phyloP scores from a whole-genome alignment of 305 asterid genomes.

The Fraxinus baroniana region DNA sequence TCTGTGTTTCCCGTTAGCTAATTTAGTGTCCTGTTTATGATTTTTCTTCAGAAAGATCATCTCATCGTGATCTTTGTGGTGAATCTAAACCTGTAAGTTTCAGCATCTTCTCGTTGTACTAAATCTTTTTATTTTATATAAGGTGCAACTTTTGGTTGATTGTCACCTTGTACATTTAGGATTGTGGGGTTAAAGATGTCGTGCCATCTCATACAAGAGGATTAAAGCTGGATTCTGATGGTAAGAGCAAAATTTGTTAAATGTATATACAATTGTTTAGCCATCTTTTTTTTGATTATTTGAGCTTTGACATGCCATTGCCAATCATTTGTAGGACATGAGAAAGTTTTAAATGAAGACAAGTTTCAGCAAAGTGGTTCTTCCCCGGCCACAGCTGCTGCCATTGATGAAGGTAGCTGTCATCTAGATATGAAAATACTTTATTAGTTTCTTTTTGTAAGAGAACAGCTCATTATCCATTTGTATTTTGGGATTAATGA shows the following conservation, averaged over 20 bases:
- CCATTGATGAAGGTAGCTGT: slow-evolving; percentile 46
- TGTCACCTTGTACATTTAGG: slow-evolving; percentile 31
- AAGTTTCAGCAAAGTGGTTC: slow-evolving; percentile 20
- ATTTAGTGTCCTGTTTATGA: slow-evolving; percentile 27
- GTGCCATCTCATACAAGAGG: slow-evolving; percentile 21
- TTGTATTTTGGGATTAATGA: neutral
- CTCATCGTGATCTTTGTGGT: slow-evolving; percentile 26
- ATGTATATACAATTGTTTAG: neutral
- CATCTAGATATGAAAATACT: neutral
- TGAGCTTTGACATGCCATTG: slow-evolving; percentile 24
- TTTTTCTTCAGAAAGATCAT: slow-evolving; percentile 38
- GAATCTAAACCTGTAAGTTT: slow-evolving; percentile 44
- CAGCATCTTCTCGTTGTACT: slow-evolving; percentile 20
- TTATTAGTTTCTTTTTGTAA: neutral
- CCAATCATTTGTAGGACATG: slow-evolving; percentile 39
- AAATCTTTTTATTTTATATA: slow-evolving; percentile 6
- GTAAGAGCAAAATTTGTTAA: slow-evolving; percentile 34
- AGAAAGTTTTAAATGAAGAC: slow-evolving; percentile 40
- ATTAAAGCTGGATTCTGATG: slow-evolving; percentile 42
- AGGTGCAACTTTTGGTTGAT: slow-evolving; percentile 20
- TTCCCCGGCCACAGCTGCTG: slow-evolving; percentile 29
- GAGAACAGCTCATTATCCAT: neutral
- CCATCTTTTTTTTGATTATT: neutral
- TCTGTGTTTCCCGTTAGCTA: neutral
- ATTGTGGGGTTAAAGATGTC: slow-evolving; percentile 27